Conservation (phyloP, 1,284 basidiomycete genomes). For the Cerioporus squamosus region DNA sequence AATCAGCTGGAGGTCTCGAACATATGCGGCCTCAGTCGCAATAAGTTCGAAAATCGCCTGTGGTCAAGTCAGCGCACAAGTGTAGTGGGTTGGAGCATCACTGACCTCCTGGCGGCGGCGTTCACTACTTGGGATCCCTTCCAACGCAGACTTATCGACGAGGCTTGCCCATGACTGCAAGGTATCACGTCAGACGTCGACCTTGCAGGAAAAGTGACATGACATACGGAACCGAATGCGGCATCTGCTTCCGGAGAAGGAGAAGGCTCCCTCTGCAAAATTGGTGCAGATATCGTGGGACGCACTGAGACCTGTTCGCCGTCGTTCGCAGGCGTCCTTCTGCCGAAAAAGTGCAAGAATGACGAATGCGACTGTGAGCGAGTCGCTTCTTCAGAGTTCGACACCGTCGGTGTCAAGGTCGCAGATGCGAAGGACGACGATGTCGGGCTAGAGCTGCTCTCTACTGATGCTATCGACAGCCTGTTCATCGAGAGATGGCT, state of each 20-base stretch:
- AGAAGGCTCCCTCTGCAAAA: conserved; percentile 35
- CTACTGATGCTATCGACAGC: conserved; percentile 62
- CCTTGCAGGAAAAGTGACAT: neutral
- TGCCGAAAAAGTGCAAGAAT: conserved; percentile 62
- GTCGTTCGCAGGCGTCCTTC: conserved; percentile 50
- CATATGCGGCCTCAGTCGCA: conserved; percentile 85
- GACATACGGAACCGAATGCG: conserved; percentile 72
- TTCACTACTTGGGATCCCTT: conserved; percentile 77
- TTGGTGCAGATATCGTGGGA: conserved; percentile 64
- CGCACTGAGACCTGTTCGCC: conserved; percentile 38
- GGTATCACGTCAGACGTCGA: too few species aligned
- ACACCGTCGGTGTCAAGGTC: conserved; percentile 29
- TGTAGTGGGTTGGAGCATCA: too few species aligned
- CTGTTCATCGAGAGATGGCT: conserved; percentile 51
- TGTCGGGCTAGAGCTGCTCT: conserved; percentile 41
- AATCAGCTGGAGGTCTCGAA: conserved; percentile 87
- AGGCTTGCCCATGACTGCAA: conserved; percentile 89
- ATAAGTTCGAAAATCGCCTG: conserved; percentile 92
- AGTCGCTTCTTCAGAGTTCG: conserved; percentile 37
- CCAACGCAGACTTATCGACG: conserved; percentile 81
- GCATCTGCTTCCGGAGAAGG: conserved; percentile 22
- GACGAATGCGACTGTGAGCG: conserved; percentile 37
- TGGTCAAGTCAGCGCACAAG: neutral
- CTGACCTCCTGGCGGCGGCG: conserved; percentile 85
- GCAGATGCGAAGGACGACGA: conserved; percentile 21